These are phyloP conservation scores for Solanum rostratum DNA, from an alignment of 257 asterid genomes.

Conservation along the genomic window DNA sequence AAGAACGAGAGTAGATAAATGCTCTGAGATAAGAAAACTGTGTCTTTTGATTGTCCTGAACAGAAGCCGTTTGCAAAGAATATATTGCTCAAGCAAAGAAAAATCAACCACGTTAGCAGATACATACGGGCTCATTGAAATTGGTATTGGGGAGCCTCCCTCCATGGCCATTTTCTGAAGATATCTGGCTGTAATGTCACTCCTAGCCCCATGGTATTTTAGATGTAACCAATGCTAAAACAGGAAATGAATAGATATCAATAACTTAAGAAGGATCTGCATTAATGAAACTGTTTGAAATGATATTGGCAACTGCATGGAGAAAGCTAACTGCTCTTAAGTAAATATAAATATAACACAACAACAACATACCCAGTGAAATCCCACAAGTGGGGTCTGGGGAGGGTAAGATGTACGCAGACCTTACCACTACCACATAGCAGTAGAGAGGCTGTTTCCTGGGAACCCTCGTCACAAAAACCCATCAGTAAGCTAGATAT, in stretches of 20 bases:
- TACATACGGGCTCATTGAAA: slow-evolving; percentile 71
- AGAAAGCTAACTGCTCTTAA: background rate
- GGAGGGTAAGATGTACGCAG: no score
- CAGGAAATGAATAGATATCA: background rate
- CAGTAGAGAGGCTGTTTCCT: no score
- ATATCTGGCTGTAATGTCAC: slow-evolving; percentile 43
- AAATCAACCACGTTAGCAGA: background rate
- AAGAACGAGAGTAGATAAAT: background rate
- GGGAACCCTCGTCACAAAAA: no score
- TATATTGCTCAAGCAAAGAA: background rate
- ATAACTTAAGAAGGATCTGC: background rate
- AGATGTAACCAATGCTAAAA: slow-evolving; percentile 72
- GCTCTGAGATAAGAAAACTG: background rate
- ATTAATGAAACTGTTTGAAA: background rate
- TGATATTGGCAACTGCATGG: background rate
- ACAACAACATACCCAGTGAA: no score
- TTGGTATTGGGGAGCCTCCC: slow-evolving; percentile 34
- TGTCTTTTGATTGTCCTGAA: background rate
- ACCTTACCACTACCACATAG: no score
- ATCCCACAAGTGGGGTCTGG: no score
- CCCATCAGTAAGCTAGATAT: no score
- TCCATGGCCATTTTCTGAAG: slow-evolving; percentile 34
- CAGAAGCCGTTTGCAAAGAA: background rate
- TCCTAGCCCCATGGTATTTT: slow-evolving; percentile 46
- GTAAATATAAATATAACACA: background rate